These are phyloP conservation scores for Phycomyces blakesleeanus DNA, from an alignment of 192 early-diverging fungal genomes.

Conservation along the genomic window DNA sequence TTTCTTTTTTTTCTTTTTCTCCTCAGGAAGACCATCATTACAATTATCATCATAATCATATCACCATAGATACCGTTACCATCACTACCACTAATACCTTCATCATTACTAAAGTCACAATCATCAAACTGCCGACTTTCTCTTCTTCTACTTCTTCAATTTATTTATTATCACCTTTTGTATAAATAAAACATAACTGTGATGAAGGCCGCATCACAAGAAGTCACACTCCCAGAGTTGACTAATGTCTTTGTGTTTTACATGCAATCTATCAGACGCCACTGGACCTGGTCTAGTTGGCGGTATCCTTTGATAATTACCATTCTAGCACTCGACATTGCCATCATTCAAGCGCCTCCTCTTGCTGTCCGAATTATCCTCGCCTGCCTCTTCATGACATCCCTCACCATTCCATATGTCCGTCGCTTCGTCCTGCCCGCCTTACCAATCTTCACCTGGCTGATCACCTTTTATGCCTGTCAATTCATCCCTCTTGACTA, in stretches of 20 bases:
- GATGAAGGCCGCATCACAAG: not conserved
- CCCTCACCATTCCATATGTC: constrained; percentile 32
- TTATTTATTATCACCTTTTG: too few species aligned
- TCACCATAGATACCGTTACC: too few species aligned
- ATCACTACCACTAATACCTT: too few species aligned
- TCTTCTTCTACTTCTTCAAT: too few species aligned
- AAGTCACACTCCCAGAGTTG: not conserved
- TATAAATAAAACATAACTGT: not conserved
- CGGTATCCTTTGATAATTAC: constrained; percentile 8
- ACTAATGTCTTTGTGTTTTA: not conserved
- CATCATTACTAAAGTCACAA: too few species aligned
- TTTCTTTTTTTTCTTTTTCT: too few species aligned
- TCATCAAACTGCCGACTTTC: too few species aligned
- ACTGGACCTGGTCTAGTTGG: constrained; percentile 7
- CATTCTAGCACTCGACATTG: constrained; percentile 26
- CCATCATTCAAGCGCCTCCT: constrained; percentile 37
- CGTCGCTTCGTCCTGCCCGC: constrained; percentile 49
- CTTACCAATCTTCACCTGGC: constrained; percentile 53
- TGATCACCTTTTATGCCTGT: constrained; percentile 53
- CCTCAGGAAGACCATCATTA: too few species aligned
- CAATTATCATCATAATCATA: too few species aligned
- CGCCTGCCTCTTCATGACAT: not conserved
- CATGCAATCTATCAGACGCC: not conserved
- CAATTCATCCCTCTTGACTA: constrained; percentile 46
- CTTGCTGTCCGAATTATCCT: constrained; percentile 17